phyloP scores from a whole-genome alignment of 768 basidiomycete genomes.

The Dacryopinax primogenitus region DNA sequence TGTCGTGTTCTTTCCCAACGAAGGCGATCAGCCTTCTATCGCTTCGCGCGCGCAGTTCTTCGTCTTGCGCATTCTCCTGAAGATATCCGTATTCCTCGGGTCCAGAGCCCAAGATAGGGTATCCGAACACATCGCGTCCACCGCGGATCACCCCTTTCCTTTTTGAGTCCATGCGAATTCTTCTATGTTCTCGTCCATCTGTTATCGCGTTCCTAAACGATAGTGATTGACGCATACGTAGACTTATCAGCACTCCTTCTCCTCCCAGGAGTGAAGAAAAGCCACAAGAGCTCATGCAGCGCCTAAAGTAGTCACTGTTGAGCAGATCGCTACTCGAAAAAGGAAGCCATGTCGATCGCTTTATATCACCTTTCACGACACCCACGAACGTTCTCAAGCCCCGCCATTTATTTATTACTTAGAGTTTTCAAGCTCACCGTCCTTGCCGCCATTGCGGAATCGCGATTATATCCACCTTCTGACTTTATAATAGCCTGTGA shows the following conservation, averaged over 20 bases:
- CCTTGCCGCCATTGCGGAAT: not conserved
- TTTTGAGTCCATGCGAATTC: not conserved
- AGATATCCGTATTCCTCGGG: not conserved
- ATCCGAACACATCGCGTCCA: not conserved
- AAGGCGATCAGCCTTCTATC: not conserved
- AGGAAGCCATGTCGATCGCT: not conserved
- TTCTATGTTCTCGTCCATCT: not conserved
- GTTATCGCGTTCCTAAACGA: not conserved
- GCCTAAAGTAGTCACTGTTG: not conserved
- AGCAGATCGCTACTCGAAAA: not conserved
- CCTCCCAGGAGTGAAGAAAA: not conserved
- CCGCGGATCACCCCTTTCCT: not conserved
- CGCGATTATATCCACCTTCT: not conserved
- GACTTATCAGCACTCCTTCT: not conserved
- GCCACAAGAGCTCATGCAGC: not conserved
- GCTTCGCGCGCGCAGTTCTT: not conserved
- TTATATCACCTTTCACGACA: conserved; percentile 8
- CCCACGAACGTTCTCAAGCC: conserved; percentile 1
- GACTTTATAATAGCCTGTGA: not conserved
- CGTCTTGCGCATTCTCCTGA: not conserved
- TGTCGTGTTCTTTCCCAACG: not conserved
- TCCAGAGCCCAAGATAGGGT: not conserved
- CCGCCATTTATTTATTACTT: conserved; percentile 4
- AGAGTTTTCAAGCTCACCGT: not conserved
- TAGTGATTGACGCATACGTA: not conserved